Conservation (phyloP, 768 basidiomycete genomes). For the Hortiboletus campestris region DNA sequence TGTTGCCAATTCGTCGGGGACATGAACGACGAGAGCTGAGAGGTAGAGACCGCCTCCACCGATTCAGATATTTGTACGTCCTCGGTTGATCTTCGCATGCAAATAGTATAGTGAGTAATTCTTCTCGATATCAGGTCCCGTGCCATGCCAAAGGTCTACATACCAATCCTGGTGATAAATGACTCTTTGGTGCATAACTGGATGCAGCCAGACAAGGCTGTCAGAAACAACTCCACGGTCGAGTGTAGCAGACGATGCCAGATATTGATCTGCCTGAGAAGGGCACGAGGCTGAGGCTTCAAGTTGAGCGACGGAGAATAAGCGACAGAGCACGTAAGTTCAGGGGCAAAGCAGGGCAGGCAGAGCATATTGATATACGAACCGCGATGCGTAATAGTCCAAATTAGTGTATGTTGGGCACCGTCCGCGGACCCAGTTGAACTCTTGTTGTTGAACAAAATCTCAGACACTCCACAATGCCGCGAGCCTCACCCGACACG, state of each 20-base stretch:
- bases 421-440: background rate
- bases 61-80: constrained; percentile 7
- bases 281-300: background rate
- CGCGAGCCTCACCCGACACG: background rate
- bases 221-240: background rate
- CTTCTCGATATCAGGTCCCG: background rate
- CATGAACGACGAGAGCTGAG: background rate
- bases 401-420: background rate
- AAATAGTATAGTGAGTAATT: background rate
- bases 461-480: background rate
- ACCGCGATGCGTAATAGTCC: background rate
- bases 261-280: background rate
- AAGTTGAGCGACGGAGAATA: background rate
- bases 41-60: background rate
- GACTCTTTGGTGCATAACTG: background rate
- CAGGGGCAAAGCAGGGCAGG: background rate
- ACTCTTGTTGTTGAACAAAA: too few relatives aligned
- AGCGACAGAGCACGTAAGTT: background rate
- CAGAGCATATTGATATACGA: background rate
- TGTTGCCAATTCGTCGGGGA: constrained; percentile 7
- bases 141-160: too few relatives aligned
- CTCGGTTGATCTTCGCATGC: background rate
- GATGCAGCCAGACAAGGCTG: background rate
- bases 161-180: background rate
- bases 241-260: background rate